Base-by-base conservation (phyloP, 2,329 filamentous ascomycete genomes). In the Leptosphaerulina australis region DNA sequence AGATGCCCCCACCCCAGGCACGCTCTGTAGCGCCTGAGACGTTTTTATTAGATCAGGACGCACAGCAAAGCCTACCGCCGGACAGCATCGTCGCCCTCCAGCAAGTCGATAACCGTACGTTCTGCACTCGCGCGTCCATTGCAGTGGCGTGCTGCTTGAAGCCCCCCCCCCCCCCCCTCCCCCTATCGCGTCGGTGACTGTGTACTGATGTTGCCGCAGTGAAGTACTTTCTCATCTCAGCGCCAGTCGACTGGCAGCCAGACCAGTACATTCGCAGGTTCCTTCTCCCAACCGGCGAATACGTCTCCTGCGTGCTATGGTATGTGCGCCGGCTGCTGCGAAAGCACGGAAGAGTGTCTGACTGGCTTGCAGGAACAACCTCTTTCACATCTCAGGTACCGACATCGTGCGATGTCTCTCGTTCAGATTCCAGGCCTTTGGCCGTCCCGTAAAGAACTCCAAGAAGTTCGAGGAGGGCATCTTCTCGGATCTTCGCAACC, bases 391-490 rank as follows among this genome's bases (percentile, higher is more conserved):
- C 70, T 97, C 94, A 20, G 94, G 94, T 58, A 99, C 94, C 63
- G 94, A 99, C 75, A 99, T 99, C 69, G 94, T 99, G 55, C 87
- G 94, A 83, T 99, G 94, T 71, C 84, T 99, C 35, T 95, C 94
- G 6, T 99, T 99, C 80, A 84, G 94, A 72, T 99, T 99, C 79
- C 94, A 97, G 79, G 94, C 94, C 41, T 99, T 99, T 71, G 94
- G 94, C 66, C 90, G 94, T 49, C 94, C 94, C 0, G 94, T 99
- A 55, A 97, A 97, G 83, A 99, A 99, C 81, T 95, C 93, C 30
- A 99, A 99, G 81, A 99, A 99, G 77, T 99, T 99, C 71, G 94
- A 99, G 77, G 94, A 99, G 77, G 94, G 94, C 64, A 97, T 99
- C 77, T 99, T 99, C 77, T 99, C 94, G 33, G 94, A 99, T 74